Evolutionary conservation across 176 grass and related monocot genomes (phyloP).

Genomic region (Canna indica): DNA sequence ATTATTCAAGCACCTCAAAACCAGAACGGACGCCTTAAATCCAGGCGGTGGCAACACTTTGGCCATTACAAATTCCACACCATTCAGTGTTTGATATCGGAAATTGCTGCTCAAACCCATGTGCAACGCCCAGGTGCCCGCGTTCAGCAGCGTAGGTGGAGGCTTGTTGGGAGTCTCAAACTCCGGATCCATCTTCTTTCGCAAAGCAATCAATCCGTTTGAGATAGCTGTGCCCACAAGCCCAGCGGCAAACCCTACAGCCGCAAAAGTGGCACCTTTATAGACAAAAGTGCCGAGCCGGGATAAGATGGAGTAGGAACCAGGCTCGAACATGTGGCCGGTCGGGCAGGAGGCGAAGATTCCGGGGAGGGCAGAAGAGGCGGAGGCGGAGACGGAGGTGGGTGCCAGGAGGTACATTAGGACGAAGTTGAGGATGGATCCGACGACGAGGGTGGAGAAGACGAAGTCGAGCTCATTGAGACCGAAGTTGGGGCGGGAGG

Average conservation of each 20-base stretch:
- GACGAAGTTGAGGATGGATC: constrained; percentile 16
- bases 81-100: constrained; percentile 7
- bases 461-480: constrained; percentile 19
- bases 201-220: constrained; percentile 9
- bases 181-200: constrained; percentile 7
- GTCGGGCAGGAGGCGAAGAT: constrained; percentile 9
- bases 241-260: constrained; percentile 11
- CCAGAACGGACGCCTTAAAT: constrained; percentile 14
- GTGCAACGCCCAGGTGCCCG: constrained; percentile 12
- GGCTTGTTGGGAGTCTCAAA: constrained; percentile 11
- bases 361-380: background rate
- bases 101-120: constrained; percentile 19
- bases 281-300: constrained; percentile 14
- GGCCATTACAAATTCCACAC: constrained; percentile 4
- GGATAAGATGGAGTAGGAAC: constrained; percentile 8
- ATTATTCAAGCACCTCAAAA: constrained; percentile 19
- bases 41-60: constrained; percentile 4
- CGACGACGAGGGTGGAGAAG: constrained; percentile 16
- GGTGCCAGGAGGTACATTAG: constrained; percentile 18
- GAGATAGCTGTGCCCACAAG: constrained; percentile 12
- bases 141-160: constrained; percentile 9
- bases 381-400: background rate
- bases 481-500: constrained; percentile 11
- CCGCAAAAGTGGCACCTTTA: constrained; percentile 13
- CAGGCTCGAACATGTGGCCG: constrained; percentile 15